Evolutionary conservation across 2,329 filamentous ascomycete species (phyloP).

Genomic region (Bipolaris sorokiniana): DNA sequence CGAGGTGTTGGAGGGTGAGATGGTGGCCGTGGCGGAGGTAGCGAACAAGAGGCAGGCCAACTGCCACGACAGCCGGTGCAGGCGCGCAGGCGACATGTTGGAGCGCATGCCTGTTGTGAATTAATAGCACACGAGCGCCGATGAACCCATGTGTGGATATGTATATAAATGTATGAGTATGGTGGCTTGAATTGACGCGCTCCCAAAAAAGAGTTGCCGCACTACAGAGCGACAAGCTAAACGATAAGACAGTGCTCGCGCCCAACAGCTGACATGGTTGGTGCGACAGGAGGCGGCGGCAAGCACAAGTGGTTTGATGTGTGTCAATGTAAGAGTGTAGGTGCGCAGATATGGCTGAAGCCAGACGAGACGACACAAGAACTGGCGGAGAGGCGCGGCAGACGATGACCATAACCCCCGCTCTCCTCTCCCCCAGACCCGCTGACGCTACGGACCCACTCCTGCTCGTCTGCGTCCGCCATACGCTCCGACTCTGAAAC

Average conservation of each 20-base stretch:
- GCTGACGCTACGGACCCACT: constrained; percentile 18
- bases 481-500: constrained; percentile 2
- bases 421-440: neutral
- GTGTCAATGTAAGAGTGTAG: neutral
- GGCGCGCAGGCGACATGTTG: constrained; percentile 24
- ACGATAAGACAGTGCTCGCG: neutral
- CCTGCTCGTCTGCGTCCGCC: neutral
- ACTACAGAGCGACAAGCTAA: neutral
- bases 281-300: constrained; percentile 3
- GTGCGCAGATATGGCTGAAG: neutral
- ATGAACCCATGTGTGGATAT: neutral
- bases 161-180: constrained; percentile 1
- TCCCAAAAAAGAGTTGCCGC: neutral
- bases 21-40: constrained; percentile 26
- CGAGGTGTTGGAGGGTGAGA: constrained; percentile 36
- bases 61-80: constrained; percentile 27
- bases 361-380: neutral
- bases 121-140: constrained; percentile 15
- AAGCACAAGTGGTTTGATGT: neutral
- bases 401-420: constrained; percentile 4
- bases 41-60: constrained; percentile 34
- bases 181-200: constrained; percentile 9
- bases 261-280: constrained; percentile 1
- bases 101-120: constrained; percentile 21
- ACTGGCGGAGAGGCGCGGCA: constrained; percentile 7